Conservation (phyloP, 1,139 yeast species). For the Debaryomycetaceae sp. region DNA sequence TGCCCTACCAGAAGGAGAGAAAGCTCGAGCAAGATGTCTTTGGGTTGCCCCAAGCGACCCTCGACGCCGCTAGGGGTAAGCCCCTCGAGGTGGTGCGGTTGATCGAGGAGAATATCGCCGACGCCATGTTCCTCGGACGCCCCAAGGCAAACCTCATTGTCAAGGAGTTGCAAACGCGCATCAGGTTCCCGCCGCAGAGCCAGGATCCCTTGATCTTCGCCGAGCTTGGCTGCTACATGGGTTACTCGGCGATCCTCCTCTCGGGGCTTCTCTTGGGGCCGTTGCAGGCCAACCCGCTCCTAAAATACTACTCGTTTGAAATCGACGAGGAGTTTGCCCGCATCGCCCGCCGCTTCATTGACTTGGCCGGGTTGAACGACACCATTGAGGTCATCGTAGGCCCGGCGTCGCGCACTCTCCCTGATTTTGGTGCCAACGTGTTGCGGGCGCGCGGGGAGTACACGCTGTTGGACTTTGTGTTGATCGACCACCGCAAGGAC, state of each 20-base stretch:
- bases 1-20: conserved; percentile 16
- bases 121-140: conserved; percentile 29
- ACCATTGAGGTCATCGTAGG: conserved; percentile 36
- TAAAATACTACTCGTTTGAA: conserved; percentile 38
- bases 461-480: conserved; percentile 28
- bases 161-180: conserved; percentile 17
- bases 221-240: conserved; percentile 43
- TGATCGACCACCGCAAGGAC: conserved; percentile 40
- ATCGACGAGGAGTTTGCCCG: conserved; percentile 27
- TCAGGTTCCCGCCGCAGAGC: conserved; percentile 5
- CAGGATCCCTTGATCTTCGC: conserved; percentile 28
- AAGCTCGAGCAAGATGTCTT: conserved; percentile 20
- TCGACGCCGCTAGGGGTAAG: conserved; percentile 19
- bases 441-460: conserved; percentile 7
- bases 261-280: conserved; percentile 20
- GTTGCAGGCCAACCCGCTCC: conserved; percentile 11
- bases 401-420: conserved; percentile 27
- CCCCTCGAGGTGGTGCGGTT: conserved; percentile 27
- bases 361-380: conserved; percentile 32
- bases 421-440: conserved; percentile 17
- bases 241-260: conserved; percentile 40
- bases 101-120: conserved; percentile 24
- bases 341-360: conserved; percentile 28
- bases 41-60: conserved; percentile 17
- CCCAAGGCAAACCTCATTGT: conserved; percentile 28